Evolutionary conservation across 2,329 filamentous ascomycete genomes (phyloP).

Genomic region (Penicillium sp.): DNA sequence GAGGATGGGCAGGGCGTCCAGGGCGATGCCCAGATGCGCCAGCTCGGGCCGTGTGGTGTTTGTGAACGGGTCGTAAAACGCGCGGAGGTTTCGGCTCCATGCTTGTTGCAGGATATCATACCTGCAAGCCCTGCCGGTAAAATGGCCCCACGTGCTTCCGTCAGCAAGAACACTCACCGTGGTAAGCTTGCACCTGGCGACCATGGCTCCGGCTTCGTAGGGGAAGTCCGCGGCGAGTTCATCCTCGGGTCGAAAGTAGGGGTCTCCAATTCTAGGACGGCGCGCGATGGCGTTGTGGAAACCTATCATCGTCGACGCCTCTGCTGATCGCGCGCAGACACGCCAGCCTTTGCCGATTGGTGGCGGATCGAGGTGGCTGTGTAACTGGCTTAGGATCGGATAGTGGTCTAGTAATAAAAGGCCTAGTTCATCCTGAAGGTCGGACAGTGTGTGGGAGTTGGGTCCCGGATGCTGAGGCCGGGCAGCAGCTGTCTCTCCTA

Average conservation of each 20-base stretch:
- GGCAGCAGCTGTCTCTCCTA: background rate
- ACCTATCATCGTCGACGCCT: no score
- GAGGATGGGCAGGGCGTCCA: background rate
- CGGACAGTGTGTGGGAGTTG: no score
- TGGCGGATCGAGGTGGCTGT: no score
- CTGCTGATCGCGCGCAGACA: background rate
- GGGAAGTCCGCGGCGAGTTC: background rate
- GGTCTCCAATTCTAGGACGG: background rate
- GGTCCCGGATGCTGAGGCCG: no score
- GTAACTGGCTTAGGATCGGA: no score
- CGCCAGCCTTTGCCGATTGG: background rate
- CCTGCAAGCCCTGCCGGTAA: background rate
- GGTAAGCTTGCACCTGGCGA: background rate
- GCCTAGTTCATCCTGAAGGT: no score
- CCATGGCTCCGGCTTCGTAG: no score
- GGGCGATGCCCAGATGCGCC: background rate
- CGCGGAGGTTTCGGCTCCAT: background rate
- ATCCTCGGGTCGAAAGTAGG: background rate
- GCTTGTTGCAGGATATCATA: background rate
- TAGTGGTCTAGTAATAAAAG: no score
- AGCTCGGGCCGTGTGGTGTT: background rate
- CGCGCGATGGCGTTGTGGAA: no score
- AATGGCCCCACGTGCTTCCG: background rate
- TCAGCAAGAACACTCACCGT: background rate
- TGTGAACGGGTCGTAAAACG: background rate